Conservation (phyloP, 2,329 filamentous ascomycete genomes). For the Aureobasidium vineae region DNA sequence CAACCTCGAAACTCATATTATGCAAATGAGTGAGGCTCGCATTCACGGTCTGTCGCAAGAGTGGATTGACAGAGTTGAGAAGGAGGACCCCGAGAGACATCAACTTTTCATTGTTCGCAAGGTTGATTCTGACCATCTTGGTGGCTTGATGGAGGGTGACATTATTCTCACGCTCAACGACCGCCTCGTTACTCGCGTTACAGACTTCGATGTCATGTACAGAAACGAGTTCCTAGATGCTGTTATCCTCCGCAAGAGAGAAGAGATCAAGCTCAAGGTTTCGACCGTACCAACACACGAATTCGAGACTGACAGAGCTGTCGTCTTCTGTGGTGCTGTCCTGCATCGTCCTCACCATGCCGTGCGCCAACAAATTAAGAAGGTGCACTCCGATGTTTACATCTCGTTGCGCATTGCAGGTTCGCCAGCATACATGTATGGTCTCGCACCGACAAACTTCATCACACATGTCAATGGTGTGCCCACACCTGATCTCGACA, state of each 20-base stretch:
- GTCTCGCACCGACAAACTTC: constrained; percentile 93
- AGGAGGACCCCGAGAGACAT: constrained; percentile 86
- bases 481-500: constrained; percentile 74
- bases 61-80: constrained; percentile 88
- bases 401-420: constrained; percentile 83
- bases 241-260: constrained; percentile 78
- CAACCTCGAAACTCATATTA: constrained; percentile 89
- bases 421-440: constrained; percentile 84
- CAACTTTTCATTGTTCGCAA: constrained; percentile 99
- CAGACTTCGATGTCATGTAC: constrained; percentile 96
- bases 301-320: constrained; percentile 85
- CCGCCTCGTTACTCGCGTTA: constrained; percentile 88
- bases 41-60: constrained; percentile 97
- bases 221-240: constrained; percentile 78
- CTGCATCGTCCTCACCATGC: constrained; percentile 93
- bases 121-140: constrained; percentile 63
- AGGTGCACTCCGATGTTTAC: constrained; percentile 94
- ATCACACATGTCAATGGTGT: constrained; percentile 93
- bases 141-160: constrained; percentile 82
- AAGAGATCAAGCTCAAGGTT: constrained; percentile 73
- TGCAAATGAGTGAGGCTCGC: constrained; percentile 94
- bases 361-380: constrained; percentile 94
- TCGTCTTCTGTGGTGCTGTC: constrained; percentile 93
- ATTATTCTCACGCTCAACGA: constrained; percentile 88
- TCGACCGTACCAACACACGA: constrained; percentile 85